Evolutionary conservation across 1,139 yeast genomes (phyloP), one percentile per base, ranked within the genome.

Genomic region (Taphrina populina): DNA sequence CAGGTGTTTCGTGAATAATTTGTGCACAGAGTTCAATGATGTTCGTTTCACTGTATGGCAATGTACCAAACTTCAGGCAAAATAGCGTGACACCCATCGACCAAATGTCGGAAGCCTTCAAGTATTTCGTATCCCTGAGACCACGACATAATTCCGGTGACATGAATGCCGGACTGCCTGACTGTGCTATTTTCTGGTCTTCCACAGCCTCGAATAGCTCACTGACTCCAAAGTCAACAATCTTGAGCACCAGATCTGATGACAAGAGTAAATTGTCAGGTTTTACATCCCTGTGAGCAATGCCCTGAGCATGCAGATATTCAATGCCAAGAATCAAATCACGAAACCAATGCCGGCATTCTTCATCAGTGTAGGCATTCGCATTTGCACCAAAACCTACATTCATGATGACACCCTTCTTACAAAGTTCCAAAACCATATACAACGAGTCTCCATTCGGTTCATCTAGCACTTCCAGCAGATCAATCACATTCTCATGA

Each of bases 161-260:
- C 69, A 82, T 77, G 66, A 85, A 86, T 0, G 94, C 95, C 0
- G 95, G 95, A 0, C 92, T 83, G 2, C 95, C 95, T 0, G 88
- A 84, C 64, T 82, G 82, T 49, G 61, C 72, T 68, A 55, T 64
- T 3, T 61, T 60, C 52, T 71, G 73, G 30, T 41, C 90, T 66
- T 82, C 80, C n/a, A 78, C 81, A 49, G 72, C 73, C 24, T 77
- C 81, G 59, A 78, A 78, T 60, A 84, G 71, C 52, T 85, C 82
- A 11, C 88, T 86, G 6, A 92, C 95, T 5, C 98, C 98, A 70
- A 92, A 92, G 72, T 92, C 98, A 29, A 94, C 86, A 36, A 92
- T 88, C 69, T 92, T 92, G 21, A 92, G 95, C 11, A 81, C 78
- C 58, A 84, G 82, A 63, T 85, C 84, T 10, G 79, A 77, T 32